Evolutionary conservation across 352 stramenopile species (phyloP), one percentile per base, ranked within the genome.

Genomic region (Plasmopara halstedii): DNA sequence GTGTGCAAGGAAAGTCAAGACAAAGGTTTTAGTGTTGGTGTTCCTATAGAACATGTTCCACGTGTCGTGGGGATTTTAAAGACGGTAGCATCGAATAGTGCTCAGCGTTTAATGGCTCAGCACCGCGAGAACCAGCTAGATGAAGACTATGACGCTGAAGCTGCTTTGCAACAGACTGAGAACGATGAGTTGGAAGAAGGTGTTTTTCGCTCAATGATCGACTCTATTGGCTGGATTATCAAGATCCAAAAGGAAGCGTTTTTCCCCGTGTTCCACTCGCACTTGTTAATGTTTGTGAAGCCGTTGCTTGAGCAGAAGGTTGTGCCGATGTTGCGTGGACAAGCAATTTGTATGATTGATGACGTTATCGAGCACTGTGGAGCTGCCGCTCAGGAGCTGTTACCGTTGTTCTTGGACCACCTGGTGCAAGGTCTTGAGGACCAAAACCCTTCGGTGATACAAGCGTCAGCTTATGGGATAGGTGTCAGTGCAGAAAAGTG

Each of bases 271-370:
- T 90, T 91, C 63, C 66, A 88, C 41, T 19, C 64, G 3, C 74
- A 89, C 34, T 35, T 89, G 42, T 46, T 88, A 43, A 42, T 71
- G 21, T 86, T 86, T 34, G 56, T 94, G 34, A 72, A 60, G 29
- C 75, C 77, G 34, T 62, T 90, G 43, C 62, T 94, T 20, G 74
- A 87, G 38, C 60, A 66, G 25, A 63, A 66, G 44, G 64, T 69
- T 7, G 46, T 86, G 17, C 54, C 70, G 43, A 72, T 85, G 52
- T 56, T 94, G 15, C 82, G 82, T 34, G 74, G 74, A 8, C 80
- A 91, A 46, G 75, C 74, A 39, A 90, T 94, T 53, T 94, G 82
- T 69, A 90, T 88, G 68, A 73, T 94, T 35, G 82, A 94, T 53
- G 82, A 94, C 58, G 70, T 94, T 39, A 85, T 94, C 38, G 82